Base-by-base conservation (phyloP, 768 basidiomycete species). In the Xerocomus spinulosus region DNA sequence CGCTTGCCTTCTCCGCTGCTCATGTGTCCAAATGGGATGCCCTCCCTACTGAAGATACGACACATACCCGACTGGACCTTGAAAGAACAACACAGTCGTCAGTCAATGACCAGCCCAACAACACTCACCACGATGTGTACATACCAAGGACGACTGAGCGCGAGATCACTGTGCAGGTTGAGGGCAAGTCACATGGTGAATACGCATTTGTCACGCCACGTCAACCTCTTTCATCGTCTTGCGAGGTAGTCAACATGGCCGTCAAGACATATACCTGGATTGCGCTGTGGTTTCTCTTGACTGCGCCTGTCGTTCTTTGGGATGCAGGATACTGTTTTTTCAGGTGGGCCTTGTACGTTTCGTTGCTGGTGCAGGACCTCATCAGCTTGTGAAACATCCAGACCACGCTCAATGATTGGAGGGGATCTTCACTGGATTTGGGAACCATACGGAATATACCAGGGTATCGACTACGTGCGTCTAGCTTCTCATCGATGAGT, bases 361-460 rank as follows among this genome's bases (percentile, higher is more conserved):
- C 25, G 5, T 21, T 30, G 4, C n/a, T 2, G 6, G 9, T 15
- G 17, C 3, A 1, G 20, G 12, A 12, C 7, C 44, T 49, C 40
- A 42, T 38, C 2, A 13, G 5, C 39, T 2, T 12, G 6, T 13
- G 12, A 5, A 4, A 8, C 13, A 1, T 33, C n/a, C 50, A 91
- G 91, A 30, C 92, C 92, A 17, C 78, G 90, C 18, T 92, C 90
- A 4, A 88, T 93, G 83, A 71, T 70, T 54, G 91, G 88, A 1
- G 92, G 92, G 3, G 90, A 93, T 66, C 72, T 93, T 38, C 87
- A 92, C 57, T 94, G 91, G 92, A 78, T 94, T 36, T 95, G 92
- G 92, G 72, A 77, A 49, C 90, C 90, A 2, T 94, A 94, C 60
- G 77, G 73, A 21, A 50, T 87, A 25, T 92, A 91, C 67, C 83